Percentiles rank a stretch among this genome's conserved stretches.
These are phyloP conservation scores for Sisymbrium altissimum DNA, from an alignment of 345 rosid genomes.

Conservation along the genomic window DNA sequence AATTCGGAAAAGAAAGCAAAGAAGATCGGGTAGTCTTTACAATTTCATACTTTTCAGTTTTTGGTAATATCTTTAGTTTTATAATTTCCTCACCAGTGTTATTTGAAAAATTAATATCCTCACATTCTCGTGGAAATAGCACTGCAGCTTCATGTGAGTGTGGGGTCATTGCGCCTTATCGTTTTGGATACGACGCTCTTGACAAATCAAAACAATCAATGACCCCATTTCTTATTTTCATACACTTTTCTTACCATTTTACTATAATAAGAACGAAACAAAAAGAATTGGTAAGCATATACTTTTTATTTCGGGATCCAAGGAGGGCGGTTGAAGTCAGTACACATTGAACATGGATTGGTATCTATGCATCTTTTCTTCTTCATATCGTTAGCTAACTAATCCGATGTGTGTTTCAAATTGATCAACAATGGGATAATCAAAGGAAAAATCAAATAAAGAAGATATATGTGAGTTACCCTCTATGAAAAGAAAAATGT, in stretches of 20 bases:
- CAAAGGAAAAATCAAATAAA: no score
- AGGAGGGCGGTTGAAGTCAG: constrained; percentile 8
- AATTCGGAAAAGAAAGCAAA: constrained; percentile 25
- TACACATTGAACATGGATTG: background rate
- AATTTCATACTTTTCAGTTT: constrained; percentile 25
- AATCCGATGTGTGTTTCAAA: background rate
- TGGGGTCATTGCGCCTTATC: constrained; percentile 30
- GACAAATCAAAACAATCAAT: constrained; percentile 14
- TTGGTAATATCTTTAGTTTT: background rate
- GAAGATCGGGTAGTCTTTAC: constrained; percentile 23
- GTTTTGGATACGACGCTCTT: constrained; percentile 8
- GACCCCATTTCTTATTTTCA: constrained; percentile 21
- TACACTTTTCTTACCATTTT: background rate
- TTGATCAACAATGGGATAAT: no score
- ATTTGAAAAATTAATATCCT: background rate
- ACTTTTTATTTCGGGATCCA: background rate
- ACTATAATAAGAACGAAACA: constrained; percentile 4
- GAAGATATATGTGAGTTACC: background rate
- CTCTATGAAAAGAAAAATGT: background rate
- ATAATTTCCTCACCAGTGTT: background rate
- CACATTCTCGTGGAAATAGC: constrained; percentile 13
- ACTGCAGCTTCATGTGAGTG: constrained; percentile 34
- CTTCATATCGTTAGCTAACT: background rate
- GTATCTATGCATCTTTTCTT: background rate
- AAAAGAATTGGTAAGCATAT: constrained; percentile 1